Evolutionary conservation across 2,329 filamentous ascomycete genomes (phyloP), one percentile per base, ranked within the genome.

Genomic region (Botrytis fragariae): DNA sequence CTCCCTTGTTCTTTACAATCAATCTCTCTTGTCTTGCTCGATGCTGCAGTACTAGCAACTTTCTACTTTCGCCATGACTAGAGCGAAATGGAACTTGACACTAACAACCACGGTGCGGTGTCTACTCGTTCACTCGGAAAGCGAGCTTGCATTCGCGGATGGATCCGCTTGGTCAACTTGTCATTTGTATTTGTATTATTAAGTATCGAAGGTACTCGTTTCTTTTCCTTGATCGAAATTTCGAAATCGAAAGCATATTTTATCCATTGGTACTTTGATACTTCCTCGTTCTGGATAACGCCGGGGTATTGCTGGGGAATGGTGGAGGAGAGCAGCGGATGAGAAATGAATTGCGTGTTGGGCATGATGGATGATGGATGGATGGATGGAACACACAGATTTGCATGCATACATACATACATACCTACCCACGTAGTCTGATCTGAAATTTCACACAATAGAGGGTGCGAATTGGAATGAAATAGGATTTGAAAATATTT

Each of bases 121-220:
- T 63, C 35, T 57, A 57, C n/a, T 57, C 51, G 14, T 29, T 25
- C 29, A 44, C 39, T 32, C 18, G 25, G 37, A 6, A 42, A 29
- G 61, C 37, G 25, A 44, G 37, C n/a, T 20, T 63, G 16, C n/a
- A 39, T 42, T 44, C 37, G 42, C 37, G 35, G 35, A n/a, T 62
- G 22, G 22, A 12, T 39, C 16, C 14, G 7, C 60, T 62, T 62
- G 35, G 25, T 39, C 14, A n/a, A 39, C 37, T 39, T 62, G 60
- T 61, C 37, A 63, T 29, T 42, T 63, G 61, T 63, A 63, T 63
- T 42, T 63, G 61, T 63, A 63, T 63, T 63, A 63, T n/a, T 42
- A 63, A n/a, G 37, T 44, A 39, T 29, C 39, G 6, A 44, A n/a
- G 61, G 61, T 63, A 29, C 37, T 29, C 25, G 12, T 63, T 63